Evolutionary conservation across 2,329 filamentous ascomycete genomes (phyloP), one percentile per base, ranked within the genome.

Genomic region (Cordyceps farinosa): DNA sequence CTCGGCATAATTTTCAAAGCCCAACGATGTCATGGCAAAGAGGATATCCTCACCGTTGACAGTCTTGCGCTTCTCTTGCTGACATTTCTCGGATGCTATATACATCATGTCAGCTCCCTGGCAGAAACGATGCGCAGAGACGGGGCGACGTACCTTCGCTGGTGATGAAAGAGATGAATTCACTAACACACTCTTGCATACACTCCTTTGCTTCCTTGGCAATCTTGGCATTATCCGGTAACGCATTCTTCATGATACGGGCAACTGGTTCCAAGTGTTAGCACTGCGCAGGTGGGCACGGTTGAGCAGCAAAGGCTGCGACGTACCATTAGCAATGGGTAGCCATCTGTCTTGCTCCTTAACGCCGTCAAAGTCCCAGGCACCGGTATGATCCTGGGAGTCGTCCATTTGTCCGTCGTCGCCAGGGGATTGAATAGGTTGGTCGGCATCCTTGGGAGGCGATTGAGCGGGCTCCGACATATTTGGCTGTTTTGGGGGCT

Each of bases 331-430:
- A 82, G 95, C 95, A 86, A 99, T 99, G 77, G 95, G 95, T 77
- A 99, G 87, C 95, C 95, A 99, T 84, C 95, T 85, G 81, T 99
- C 95, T 81, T 99, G 95, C 81, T 99, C 95, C 85, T 98, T 98
- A 79, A 98, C 94, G 55, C 75, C 75, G 81, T 98, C 94, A 77
- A 97, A 97, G 82, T 98, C 94, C 76, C 92, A 92, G 79, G 82
- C 87, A 79, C 84, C 84, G 77, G 84, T 83, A 82, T 92, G 89
- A 81, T 91, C 89, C 79, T 88, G 86, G 80, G 84, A 82, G 78
- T 92, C 90, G 82, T 96, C 92, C 91, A 96, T 96, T 86, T 90
- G 89, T 84, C 89, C 88, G 84, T 95, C 91, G 83, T 96, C 91
- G 82, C 95, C 92, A 84, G 89, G 88, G 83, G 92, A 96, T 84